Evolutionary conservation across 768 basidiomycete species (phyloP).

Genomic region (Russula emetica): DNA sequence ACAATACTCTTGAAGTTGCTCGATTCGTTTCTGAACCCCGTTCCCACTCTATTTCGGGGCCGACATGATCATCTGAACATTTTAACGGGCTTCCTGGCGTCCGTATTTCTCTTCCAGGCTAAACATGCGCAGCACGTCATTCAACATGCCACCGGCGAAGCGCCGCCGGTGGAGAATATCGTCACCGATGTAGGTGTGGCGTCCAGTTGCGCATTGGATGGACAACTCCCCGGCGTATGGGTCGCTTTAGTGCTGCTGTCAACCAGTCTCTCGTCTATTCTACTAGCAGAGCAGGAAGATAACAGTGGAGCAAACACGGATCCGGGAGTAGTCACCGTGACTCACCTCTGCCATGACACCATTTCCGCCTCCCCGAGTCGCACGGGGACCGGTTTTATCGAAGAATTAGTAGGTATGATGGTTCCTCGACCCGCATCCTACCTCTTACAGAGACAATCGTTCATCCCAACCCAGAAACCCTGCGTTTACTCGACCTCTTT

Average conservation of each 20-base stretch:
- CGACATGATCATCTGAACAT: not conserved
- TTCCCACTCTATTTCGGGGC: conserved; percentile 20
- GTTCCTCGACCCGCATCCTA: not conserved
- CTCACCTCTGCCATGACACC: conserved; percentile 13
- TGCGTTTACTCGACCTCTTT: conserved; percentile 73
- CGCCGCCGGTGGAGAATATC: not conserved
- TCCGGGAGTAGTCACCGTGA: conserved; percentile 15
- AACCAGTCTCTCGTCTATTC: conserved; percentile 20
- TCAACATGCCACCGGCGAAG: conserved; percentile 13
- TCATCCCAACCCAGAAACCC: conserved; percentile 47
- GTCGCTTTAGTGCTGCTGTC: conserved; percentile 24
- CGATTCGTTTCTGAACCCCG: conserved; percentile 74
- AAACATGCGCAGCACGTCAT: conserved; percentile 15
- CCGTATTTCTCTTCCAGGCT: conserved; percentile 11
- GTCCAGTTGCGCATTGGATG: conserved; percentile 11
- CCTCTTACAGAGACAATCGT: not conserved
- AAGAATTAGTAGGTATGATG: conserved; percentile 30
- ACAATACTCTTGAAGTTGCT: conserved; percentile 83
- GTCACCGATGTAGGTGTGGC: not conserved
- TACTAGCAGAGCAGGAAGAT: conserved; percentile 21
- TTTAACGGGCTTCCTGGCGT: conserved; percentile 16
- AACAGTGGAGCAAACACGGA: not conserved
- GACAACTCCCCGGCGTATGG: conserved; percentile 24
- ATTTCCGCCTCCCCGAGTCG: conserved; percentile 12
- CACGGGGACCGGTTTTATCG: conserved; percentile 27